A percentile compares a stretch with the other conserved stretches of the same genome.
Evolutionary conservation across 768 basidiomycete species (phyloP).

Genomic region (Daedaleopsis sinensis): DNA sequence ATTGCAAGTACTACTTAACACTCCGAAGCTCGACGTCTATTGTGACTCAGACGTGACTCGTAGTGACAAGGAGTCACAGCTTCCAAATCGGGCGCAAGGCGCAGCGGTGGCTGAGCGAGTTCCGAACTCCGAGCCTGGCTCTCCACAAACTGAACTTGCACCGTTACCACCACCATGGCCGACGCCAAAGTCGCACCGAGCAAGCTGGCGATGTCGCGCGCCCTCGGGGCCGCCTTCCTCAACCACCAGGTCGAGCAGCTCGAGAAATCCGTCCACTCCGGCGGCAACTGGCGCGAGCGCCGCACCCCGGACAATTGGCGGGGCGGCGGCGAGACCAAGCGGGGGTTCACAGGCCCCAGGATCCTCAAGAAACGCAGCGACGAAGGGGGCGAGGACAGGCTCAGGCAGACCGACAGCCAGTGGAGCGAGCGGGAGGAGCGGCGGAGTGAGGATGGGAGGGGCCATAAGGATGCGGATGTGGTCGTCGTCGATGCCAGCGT

Average conservation of each 20-base stretch:
- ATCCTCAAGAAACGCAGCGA: slow-evolving; percentile 18
- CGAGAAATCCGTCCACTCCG: slow-evolving; percentile 69
- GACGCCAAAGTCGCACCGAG: slow-evolving; percentile 35
- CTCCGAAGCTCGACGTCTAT: too few relatives aligned
- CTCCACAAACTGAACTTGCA: slow-evolving; percentile 1
- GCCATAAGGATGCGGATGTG: slow-evolving; percentile 68
- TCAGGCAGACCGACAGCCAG: slow-evolving; percentile 13
- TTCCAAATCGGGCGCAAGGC: not conserved
- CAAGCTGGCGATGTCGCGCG: slow-evolving; percentile 83
- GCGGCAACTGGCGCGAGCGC: slow-evolving; percentile 65
- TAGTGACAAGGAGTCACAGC: not conserved
- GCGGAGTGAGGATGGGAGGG: slow-evolving; percentile 28
- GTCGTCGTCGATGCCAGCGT: slow-evolving; percentile 84
- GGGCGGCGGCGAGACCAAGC: slow-evolving; percentile 66
- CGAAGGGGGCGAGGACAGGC: slow-evolving; percentile 15
- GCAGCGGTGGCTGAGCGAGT: slow-evolving; percentile 12
- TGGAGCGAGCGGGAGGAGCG: slow-evolving; percentile 22
- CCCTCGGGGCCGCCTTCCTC: slow-evolving; percentile 85
- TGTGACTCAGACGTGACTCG: not conserved
- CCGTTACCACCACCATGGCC: slow-evolving; percentile 19
- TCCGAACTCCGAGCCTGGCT: not conserved
- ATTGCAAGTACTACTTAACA: too few relatives aligned
- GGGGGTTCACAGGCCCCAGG: slow-evolving; percentile 16
- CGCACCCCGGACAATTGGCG: slow-evolving; percentile 27
- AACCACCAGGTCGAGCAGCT: slow-evolving; percentile 88